phyloP scores from a whole-genome alignment of 2,329 filamentous ascomycete species.

The Aspergillus melleus region DNA sequence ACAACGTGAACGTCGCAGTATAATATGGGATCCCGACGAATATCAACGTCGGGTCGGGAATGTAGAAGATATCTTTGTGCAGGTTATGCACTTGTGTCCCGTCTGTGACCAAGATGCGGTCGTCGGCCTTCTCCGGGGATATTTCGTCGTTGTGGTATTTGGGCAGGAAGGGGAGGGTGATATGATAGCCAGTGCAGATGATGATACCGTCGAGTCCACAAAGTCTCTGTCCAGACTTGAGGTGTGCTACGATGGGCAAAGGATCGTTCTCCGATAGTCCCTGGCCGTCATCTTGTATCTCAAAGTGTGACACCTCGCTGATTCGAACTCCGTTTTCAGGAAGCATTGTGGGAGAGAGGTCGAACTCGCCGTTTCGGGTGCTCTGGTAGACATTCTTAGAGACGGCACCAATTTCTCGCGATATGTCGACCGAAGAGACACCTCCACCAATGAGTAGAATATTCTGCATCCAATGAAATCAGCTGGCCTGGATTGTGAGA shows the following conservation, averaged over 20 bases:
- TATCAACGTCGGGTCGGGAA: conserved; percentile 61
- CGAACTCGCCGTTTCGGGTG: conserved; percentile 61
- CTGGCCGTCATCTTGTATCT: conserved; percentile 15
- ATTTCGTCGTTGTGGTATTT: conserved; percentile 51
- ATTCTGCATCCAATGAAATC: conserved; percentile 38
- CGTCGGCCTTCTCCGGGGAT: conserved; percentile 49
- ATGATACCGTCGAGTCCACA: conserved; percentile 62
- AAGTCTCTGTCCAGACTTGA: conserved; percentile 56
- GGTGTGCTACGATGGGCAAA: conserved; percentile 52
- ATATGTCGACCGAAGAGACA: conserved; percentile 57
- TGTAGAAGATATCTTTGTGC: conserved; percentile 71
- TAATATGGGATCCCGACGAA: conserved; percentile 68
- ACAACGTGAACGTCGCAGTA: conserved; percentile 67
- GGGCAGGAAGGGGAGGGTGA: conserved; percentile 64
- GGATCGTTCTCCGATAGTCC: conserved; percentile 25
- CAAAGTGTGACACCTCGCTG: conserved; percentile 52
- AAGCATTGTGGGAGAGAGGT: conserved; percentile 55
- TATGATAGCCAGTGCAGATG: conserved; percentile 68
- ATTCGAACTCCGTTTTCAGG: conserved; percentile 56
- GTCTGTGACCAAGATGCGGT: conserved; percentile 60
- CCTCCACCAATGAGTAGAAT: conserved; percentile 58
- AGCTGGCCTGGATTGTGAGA: no score
- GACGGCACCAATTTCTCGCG: conserved; percentile 50
- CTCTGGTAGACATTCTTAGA: conserved; percentile 54
- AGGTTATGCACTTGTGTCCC: conserved; percentile 66